Conservation (phyloP, 768 basidiomycete genomes). For the Mycena galopus region DNA sequence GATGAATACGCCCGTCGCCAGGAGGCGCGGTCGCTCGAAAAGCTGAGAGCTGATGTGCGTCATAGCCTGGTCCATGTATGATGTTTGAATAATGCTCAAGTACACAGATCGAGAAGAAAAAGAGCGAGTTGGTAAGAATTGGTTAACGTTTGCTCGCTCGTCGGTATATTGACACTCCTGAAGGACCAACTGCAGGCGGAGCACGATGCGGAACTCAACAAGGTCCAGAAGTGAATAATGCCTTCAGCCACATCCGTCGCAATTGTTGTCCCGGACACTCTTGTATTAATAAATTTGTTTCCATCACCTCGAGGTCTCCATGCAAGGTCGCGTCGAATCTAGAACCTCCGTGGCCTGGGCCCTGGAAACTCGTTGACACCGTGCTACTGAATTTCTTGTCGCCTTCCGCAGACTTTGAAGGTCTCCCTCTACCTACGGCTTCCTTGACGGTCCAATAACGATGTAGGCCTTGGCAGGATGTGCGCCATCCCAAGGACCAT, state of each 20-base stretch:
- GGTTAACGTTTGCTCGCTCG: not conserved
- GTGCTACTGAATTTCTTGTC: no score
- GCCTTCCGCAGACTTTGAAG: no score
- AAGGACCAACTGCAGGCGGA: constrained; percentile 33
- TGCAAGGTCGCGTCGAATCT: no score
- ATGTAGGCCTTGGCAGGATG: no score
- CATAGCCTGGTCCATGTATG: not conserved
- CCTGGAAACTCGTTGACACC: no score
- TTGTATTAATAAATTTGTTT: constrained; percentile 28
- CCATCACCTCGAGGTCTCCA: not conserved
- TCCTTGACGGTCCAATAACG: no score
- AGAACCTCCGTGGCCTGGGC: no score
- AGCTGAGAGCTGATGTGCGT: constrained; percentile 60
- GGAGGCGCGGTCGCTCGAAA: constrained; percentile 59
- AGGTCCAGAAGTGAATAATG: constrained; percentile 14
- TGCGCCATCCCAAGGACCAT: no score
- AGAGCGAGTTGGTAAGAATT: constrained; percentile 29
- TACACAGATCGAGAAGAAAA: constrained; percentile 33
- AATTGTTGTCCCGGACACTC: constrained; percentile 23
- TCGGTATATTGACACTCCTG: not conserved
- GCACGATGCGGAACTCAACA: constrained; percentile 29
- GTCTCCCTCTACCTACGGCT: no score
- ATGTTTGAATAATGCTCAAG: not conserved
- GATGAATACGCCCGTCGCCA: constrained; percentile 64
- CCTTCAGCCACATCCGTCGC: constrained; percentile 5